Evolutionary conservation across 2,329 filamentous ascomycete species (phyloP).

Genomic region (Coniochaeta sp.): DNA sequence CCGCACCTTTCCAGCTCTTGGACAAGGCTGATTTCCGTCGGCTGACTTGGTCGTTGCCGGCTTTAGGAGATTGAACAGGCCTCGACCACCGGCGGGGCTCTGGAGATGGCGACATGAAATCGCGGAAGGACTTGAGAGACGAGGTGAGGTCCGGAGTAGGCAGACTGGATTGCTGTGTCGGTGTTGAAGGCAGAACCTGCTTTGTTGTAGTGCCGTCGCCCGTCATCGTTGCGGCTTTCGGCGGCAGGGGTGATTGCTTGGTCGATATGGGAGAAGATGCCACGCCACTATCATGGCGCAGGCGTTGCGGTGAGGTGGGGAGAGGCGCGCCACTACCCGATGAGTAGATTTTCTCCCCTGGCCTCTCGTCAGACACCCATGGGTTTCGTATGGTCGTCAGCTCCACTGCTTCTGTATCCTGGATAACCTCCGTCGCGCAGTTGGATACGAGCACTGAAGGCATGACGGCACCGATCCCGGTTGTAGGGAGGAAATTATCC

Average conservation of each 20-base stretch:
- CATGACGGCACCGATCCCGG: neutral
- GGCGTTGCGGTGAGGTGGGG: neutral
- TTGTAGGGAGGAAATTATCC: constrained; percentile 4
- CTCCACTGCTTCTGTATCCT: neutral
- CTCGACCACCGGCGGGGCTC: constrained; percentile 15
- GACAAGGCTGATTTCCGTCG: neutral
- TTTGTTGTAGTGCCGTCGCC: neutral
- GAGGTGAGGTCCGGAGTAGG: constrained; percentile 39
- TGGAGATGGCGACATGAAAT: constrained; percentile 44
- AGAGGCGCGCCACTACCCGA: neutral
- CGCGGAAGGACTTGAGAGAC: constrained; percentile 42
- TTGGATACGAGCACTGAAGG: neutral
- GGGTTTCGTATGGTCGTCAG: neutral
- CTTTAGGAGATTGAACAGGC: constrained; percentile 12
- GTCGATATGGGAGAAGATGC: neutral
- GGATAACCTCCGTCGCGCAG: neutral
- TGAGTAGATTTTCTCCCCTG: neutral
- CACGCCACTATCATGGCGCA: neutral
- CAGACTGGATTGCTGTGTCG: constrained; percentile 18
- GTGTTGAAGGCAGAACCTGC: constrained; percentile 15
- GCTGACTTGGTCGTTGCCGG: neutral
- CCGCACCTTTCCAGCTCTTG: constrained; percentile 13
- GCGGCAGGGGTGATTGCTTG: neutral
- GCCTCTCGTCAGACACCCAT: neutral
- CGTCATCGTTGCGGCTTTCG: neutral